Base-by-base conservation (phyloP, 2,329 filamentous ascomycete genomes). In the Colletotrichum abscissum region DNA sequence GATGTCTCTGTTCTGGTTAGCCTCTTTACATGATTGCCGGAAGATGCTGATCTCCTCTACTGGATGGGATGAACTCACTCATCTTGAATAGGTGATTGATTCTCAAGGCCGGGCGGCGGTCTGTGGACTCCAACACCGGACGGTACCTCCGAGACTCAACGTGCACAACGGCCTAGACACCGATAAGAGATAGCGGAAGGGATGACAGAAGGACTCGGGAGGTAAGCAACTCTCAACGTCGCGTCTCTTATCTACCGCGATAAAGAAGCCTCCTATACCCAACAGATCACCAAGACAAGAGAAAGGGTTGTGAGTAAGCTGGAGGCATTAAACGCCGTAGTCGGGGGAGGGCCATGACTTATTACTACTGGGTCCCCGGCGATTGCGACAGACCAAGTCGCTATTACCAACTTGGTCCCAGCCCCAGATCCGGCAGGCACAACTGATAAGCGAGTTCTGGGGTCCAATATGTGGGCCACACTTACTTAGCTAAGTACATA, bases 1-100 rank as follows among this genome's bases (percentile, higher is more conserved):
- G 16, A 66, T 9, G 24, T 14, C 30, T 52, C 71, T 73, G 54
- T 19, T 12, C 14, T 8, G 14, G 60, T 70, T 14, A 73, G 49
- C 26, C 42, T 1, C 5, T 8, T 14, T 30, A 7, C 38, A 42
- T 8, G 6, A 16, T 30, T 22, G 6, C 16, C 16, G 4, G 19
- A 22, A 52, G 28, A 59, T 2, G 56, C 49, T 22, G 49, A 46
- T 54, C 35, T 14, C 67, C 16, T 9, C 16, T 49, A 7, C 55
- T 71, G 71, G 35, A 60, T 73, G 71, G 49, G 71, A 73, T 49
- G 71, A 73, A 73, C 71, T 66, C 67, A 73, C 71, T 73, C 71
- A 73, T 73, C 28, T 71, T 26, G 62, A 28, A 35, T 14, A 26
- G 65, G n/a, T 42, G 26, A 5, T 38, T 60, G 26, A 16, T 12